Conservation (phyloP, 1,284 basidiomycete species). For the Tetrapyrgos nigripes region DNA sequence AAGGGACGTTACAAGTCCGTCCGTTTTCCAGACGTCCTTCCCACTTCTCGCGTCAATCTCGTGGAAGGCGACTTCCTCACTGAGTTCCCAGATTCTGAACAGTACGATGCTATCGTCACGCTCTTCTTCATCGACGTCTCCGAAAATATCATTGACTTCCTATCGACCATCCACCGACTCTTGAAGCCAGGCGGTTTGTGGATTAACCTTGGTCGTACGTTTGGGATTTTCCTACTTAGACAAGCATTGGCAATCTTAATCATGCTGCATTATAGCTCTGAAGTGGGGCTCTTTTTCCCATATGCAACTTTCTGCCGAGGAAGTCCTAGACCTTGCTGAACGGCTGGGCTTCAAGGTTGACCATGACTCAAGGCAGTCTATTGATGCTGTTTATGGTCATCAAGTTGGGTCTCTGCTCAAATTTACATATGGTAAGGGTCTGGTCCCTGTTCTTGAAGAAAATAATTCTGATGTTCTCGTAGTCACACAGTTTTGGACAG, state of each 20-base stretch:
- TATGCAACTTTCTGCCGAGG: constrained; percentile 9
- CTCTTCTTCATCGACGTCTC: constrained; percentile 79
- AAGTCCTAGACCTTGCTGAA: constrained; percentile 5
- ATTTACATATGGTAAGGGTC: constrained; percentile 7
- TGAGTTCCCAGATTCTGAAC: constrained; percentile 28
- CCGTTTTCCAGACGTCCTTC: constrained; percentile 64
- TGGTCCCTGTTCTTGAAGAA: too few species aligned
- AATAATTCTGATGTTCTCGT: neutral
- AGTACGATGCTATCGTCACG: constrained; percentile 66
- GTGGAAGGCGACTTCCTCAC: constrained; percentile 61
- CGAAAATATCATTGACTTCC: constrained; percentile 58
- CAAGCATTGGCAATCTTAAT: too few species aligned
- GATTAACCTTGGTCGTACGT: constrained; percentile 76
- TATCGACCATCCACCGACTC: constrained; percentile 57
- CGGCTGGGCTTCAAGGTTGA: neutral
- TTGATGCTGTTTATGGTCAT: constrained; percentile 9
- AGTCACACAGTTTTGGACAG: neutral
- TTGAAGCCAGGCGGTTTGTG: constrained; percentile 65
- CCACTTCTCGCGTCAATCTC: constrained; percentile 45
- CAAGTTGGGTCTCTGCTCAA: constrained; percentile 8
- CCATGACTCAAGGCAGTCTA: constrained; percentile 2
- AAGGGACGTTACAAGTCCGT: constrained; percentile 56
- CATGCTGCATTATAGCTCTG: too few species aligned
- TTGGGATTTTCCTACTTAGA: too few species aligned
- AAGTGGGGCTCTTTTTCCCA: constrained; percentile 5